phyloP scores from a whole-genome alignment of 225 moss, liverwort and hornwort species.

The Polytrichum commune region DNA sequence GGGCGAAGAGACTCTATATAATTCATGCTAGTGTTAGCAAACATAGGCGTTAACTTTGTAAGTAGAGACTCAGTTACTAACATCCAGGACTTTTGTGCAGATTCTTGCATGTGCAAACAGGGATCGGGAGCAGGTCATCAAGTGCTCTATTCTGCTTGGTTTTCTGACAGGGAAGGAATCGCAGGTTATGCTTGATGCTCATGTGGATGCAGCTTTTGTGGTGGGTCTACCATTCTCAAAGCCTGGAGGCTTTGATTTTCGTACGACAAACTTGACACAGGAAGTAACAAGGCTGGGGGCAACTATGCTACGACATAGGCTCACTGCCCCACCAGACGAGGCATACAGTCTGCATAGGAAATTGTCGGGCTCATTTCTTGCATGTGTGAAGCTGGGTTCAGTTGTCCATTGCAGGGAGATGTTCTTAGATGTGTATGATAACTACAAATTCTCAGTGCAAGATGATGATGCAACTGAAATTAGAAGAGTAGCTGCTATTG shows the following conservation, averaged over 20 bases:
- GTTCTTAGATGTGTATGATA: slow-evolving; percentile 62
- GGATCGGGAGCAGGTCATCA: slow-evolving; percentile 77
- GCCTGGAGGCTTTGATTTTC: slow-evolving; percentile 74
- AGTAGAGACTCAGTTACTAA: no score
- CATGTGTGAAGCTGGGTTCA: slow-evolving; percentile 87
- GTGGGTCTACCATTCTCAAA: slow-evolving; percentile 84
- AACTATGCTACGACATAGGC: slow-evolving; percentile 79
- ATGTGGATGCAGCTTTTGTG: slow-evolving; percentile 81
- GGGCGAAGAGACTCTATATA: no score
- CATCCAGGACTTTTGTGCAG: slow-evolving; percentile 33
- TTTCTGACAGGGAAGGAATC: slow-evolving; percentile 86
- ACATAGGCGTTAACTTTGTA: no score
- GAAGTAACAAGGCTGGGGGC: slow-evolving; percentile 80
- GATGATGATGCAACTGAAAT: slow-evolving; percentile 40
- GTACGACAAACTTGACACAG: slow-evolving; percentile 63
- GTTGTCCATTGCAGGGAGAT: slow-evolving; percentile 82
- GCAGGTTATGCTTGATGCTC: slow-evolving; percentile 65
- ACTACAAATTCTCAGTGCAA: slow-evolving; percentile 33
- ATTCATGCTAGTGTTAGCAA: no score
- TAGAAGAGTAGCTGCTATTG: slow-evolving; percentile 27
- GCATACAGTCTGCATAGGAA: slow-evolving; percentile 96
- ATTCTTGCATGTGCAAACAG: slow-evolving; percentile 90
- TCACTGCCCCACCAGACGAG: slow-evolving; percentile 92
- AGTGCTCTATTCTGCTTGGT: slow-evolving; percentile 74
- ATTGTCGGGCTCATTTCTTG: slow-evolving; percentile 92